Evolutionary conservation across 352 stramenopile genomes (phyloP).

Genomic region (Thalassiosira tumida): DNA sequence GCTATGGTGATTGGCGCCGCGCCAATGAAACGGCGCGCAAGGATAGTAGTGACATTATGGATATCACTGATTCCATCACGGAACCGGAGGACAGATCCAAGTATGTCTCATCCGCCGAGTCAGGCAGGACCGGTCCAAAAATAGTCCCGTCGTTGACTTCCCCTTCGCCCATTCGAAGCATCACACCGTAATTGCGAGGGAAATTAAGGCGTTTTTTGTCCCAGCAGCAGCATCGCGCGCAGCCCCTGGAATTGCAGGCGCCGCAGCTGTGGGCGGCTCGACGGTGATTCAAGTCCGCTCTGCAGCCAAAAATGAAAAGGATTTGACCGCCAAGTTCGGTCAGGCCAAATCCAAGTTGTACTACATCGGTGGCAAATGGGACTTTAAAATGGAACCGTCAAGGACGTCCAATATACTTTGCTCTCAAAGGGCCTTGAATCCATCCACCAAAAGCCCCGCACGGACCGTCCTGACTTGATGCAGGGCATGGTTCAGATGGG

Average conservation of each 20-base stretch:
- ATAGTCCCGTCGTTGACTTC: not conserved
- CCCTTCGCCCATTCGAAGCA: not conserved
- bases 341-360: not conserved
- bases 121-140: not conserved
- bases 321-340: not conserved
- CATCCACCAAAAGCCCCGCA: not conserved
- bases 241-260: not conserved
- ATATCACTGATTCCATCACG: not conserved
- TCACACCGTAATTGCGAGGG: not conserved
- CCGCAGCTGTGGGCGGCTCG: too few relatives aligned
- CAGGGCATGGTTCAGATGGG: not conserved
- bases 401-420: not conserved
- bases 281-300: not conserved
- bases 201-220: not conserved
- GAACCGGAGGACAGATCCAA: not conserved
- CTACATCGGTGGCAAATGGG: not conserved
- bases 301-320: not conserved
- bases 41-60: not conserved
- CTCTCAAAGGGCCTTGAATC: not conserved
- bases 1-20: not conserved
- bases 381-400: not conserved
- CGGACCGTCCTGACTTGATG: not conserved
- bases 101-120: not conserved
- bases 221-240: not conserved
- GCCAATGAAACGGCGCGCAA: not conserved